Percentiles rank a stretch among this genome's conserved stretches.
phyloP scores from a whole-genome alignment of 2,329 filamentous ascomycete genomes.

The Hymenoscyphus salicellus region DNA sequence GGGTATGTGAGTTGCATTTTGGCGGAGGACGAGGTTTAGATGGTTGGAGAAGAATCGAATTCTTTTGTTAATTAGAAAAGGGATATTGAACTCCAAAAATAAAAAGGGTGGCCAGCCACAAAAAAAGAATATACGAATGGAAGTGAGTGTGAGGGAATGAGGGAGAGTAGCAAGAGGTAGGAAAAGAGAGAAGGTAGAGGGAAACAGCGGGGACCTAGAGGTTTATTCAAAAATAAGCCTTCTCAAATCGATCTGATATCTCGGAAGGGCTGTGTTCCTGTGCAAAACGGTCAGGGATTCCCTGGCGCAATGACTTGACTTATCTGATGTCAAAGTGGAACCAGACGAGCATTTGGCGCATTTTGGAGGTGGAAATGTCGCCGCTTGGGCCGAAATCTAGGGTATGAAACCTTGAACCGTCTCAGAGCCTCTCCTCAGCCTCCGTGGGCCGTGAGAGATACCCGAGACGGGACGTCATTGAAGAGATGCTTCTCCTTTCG shows the following conservation, averaged over 20 bases:
- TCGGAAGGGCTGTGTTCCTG: neutral
- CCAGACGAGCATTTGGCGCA: neutral
- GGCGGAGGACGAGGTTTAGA: neutral
- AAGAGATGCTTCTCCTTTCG: neutral
- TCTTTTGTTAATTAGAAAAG: neutral
- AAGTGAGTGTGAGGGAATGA: constrained; percentile 5
- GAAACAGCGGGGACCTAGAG: neutral
- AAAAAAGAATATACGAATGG: constrained; percentile 9
- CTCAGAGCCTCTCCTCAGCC: constrained; percentile 2
- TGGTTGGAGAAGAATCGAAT: neutral
- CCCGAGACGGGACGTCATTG: neutral
- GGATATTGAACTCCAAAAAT: neutral
- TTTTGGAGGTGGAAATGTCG: neutral
- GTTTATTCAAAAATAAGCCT: neutral
- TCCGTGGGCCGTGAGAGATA: neutral
- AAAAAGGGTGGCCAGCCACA: constrained; percentile 18
- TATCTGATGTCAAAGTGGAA: neutral
- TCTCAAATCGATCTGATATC: neutral
- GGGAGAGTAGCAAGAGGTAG: constrained; percentile 5
- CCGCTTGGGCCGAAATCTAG: neutral
- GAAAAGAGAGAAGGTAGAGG: neutral
- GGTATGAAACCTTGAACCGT: constrained; percentile 4
- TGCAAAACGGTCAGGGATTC: neutral
- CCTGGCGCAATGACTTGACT: neutral
- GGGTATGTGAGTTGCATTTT: constrained; percentile 9